phyloP scores from a whole-genome alignment of 768 basidiomycete species.

The Stropharia rugosoannulata region DNA sequence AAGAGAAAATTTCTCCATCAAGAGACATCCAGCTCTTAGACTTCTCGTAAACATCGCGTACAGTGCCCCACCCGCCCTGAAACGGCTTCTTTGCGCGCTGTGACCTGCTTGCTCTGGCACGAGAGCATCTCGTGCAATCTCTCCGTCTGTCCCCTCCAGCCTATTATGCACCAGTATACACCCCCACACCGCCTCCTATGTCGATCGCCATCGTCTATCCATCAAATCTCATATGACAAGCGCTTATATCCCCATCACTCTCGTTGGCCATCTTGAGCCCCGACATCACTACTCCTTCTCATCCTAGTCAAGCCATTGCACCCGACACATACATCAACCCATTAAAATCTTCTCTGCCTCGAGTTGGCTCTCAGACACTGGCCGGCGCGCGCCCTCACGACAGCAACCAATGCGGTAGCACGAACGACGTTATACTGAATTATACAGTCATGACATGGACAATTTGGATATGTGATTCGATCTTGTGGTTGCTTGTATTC shows the following conservation, averaged over 20 bases:
- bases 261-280: not conserved
- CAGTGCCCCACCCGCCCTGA: not conserved
- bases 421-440: not conserved
- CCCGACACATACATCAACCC: too few species aligned
- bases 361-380: not conserved
- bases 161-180: constrained; percentile 1
- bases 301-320: too few species aligned
- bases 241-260: not conserved
- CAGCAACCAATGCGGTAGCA: not conserved
- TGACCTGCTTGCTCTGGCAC: constrained; percentile 6
- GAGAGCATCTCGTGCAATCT: not conserved
- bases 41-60: not conserved
- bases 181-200: constrained; percentile 2
- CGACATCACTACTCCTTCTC: not conserved
- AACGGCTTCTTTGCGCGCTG: not conserved
- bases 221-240: constrained; percentile 1
- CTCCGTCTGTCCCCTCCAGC: not conserved
- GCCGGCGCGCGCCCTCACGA: not conserved
- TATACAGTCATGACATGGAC: not conserved
- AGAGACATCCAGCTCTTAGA: not conserved
- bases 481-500: constrained; percentile 3
- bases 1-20: not conserved
- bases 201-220: constrained; percentile 3
- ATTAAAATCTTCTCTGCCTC: not conserved
- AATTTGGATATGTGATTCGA: not conserved